phyloP scores from a whole-genome alignment of 1,284 basidiomycete species.

The Tilletia horrida region DNA sequence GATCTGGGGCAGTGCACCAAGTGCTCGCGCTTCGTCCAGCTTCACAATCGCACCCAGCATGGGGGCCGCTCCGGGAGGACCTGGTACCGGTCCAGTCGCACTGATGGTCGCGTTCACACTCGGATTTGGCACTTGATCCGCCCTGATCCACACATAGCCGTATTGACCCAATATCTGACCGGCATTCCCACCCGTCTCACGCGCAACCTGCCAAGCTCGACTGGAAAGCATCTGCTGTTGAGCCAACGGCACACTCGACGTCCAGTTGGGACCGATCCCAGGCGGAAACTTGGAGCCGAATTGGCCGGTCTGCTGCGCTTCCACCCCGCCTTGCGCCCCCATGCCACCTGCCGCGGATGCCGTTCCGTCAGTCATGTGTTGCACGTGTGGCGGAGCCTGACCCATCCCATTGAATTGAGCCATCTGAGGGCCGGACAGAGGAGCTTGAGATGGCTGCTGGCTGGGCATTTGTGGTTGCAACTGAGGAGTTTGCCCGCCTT shows the following conservation, averaged over 20 bases:
- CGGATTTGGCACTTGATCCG: conserved; percentile 20
- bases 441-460: not conserved
- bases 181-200: conserved; percentile 37
- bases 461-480: not conserved
- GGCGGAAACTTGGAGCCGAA: conserved; percentile 3
- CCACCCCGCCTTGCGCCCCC: not conserved
- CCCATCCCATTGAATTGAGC: not conserved
- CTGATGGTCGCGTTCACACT: conserved; percentile 6
- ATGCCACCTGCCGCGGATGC: not conserved
- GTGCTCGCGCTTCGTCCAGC: conserved; percentile 43
- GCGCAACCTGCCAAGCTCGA: conserved; percentile 38
- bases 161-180: conserved; percentile 44
- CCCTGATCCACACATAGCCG: conserved; percentile 49
- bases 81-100: conserved; percentile 24
- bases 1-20: conserved; percentile 41
- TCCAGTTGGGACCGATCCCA: conserved; percentile 33
- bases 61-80: conserved; percentile 20
- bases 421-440: not conserved
- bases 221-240: conserved; percentile 46
- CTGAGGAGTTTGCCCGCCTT: not conserved
- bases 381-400: too few relatives aligned
- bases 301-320: not conserved
- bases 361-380: too few relatives aligned
- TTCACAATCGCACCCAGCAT: conserved; percentile 40
- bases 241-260: conserved; percentile 36